Evolutionary conservation across 75 land plant genomes (phyloP).

Genomic region (Selaginella moellendorffii): DNA sequence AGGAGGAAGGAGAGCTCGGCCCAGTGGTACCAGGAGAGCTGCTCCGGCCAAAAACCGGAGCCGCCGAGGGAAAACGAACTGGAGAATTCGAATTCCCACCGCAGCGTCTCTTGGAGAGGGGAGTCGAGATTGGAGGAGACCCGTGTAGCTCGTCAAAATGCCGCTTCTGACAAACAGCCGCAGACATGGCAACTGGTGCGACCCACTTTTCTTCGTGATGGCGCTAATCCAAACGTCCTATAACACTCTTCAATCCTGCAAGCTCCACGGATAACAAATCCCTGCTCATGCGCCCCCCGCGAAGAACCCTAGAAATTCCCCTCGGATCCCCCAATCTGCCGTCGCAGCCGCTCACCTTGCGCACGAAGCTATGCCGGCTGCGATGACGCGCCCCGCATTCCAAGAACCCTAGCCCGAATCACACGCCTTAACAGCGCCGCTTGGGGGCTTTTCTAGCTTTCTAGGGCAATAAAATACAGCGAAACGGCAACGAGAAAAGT

Average conservation of each 20-base stretch:
- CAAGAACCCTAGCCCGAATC: too few species aligned
- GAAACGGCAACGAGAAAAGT: too few species aligned
- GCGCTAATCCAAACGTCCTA: background rate
- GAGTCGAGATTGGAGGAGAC: slow-evolving; percentile 33
- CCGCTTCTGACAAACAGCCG: slow-evolving; percentile 84
- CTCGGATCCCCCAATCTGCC: too few species aligned
- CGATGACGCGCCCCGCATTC: too few species aligned
- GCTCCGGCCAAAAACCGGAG: too few species aligned
- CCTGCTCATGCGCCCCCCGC: background rate
- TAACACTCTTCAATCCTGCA: background rate
- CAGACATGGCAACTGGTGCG: slow-evolving; percentile 90
- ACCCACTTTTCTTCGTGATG: background rate
- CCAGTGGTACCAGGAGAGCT: slow-evolving; percentile 14
- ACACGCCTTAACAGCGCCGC: too few species aligned
- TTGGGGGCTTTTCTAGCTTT: too few species aligned
- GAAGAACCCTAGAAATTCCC: too few species aligned
- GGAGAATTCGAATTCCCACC: slow-evolving; percentile 29
- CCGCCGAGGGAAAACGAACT: slow-evolving; percentile 13
- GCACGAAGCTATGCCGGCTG: too few species aligned
- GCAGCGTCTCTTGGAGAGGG: slow-evolving; percentile 25
- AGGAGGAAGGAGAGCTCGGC: background rate
- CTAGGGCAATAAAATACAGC: too few species aligned
- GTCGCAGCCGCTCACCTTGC: too few species aligned
- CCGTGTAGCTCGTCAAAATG: slow-evolving; percentile 49
- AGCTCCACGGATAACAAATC: background rate